Percentiles rank a stretch among this genome's conserved stretches.
Conservation (phyloP, 2,329 filamentous ascomycete species). For the Botrytis galanthina region DNA sequence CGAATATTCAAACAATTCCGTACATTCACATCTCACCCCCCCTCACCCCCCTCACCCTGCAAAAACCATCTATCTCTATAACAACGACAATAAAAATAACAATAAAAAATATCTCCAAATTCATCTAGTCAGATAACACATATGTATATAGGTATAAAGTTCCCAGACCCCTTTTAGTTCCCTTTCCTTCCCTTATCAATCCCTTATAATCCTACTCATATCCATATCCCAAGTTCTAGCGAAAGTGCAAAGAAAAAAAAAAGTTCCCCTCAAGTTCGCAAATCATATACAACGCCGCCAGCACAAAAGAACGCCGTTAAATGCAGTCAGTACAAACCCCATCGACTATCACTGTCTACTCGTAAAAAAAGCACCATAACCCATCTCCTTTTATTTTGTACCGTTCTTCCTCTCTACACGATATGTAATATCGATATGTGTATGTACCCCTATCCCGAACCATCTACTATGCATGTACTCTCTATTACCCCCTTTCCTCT, state of each 20-base stretch:
- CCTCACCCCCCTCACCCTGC: too few species aligned
- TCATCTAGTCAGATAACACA: neutral
- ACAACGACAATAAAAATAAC: neutral
- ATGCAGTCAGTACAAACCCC: neutral
- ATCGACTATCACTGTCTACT: neutral
- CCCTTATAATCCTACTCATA: neutral
- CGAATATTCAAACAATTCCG: too few species aligned
- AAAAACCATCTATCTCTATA: neutral
- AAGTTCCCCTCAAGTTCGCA: neutral
- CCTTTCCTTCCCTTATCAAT: neutral
- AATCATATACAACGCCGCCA: neutral
- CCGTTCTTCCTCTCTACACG: neutral
- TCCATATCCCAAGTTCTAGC: neutral
- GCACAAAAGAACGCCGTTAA: neutral
- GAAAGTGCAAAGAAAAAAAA: neutral
- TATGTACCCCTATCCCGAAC: neutral
- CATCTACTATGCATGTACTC: neutral
- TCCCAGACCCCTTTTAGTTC: neutral
- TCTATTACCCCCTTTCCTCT: neutral
- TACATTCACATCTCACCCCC: neutral
- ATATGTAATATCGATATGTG: neutral
- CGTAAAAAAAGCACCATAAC: neutral
- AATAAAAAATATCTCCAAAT: neutral
- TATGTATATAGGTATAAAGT: neutral
- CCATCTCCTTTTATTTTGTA: neutral